These are phyloP conservation scores for Coemansia sp. DNA, from an alignment of 192 early-diverging fungal species.

Conservation along the genomic window DNA sequence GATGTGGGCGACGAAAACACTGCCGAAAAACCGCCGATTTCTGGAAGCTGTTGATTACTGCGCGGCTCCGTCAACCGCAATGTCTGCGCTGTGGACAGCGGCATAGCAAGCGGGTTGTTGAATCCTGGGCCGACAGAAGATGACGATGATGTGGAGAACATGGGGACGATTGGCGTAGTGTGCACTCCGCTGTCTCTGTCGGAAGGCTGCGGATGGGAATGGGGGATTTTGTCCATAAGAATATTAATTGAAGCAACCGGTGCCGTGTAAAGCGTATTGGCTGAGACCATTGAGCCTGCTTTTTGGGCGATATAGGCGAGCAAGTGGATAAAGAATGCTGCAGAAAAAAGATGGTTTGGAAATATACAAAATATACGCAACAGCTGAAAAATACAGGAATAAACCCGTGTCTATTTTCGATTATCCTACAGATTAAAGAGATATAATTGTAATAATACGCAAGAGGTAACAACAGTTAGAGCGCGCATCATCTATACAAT, in stretches of 20 bases:
- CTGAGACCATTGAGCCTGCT: neutral
- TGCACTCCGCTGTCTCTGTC: conserved; percentile 7
- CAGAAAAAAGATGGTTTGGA: neutral
- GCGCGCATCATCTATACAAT: neutral
- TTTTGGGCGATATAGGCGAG: neutral
- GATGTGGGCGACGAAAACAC: conserved; percentile 8
- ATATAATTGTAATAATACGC: conserved; percentile 2
- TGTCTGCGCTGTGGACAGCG: neutral
- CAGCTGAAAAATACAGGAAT: neutral
- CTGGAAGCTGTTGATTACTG: neutral
- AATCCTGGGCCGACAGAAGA: neutral
- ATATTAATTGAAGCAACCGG: conserved; percentile 1
- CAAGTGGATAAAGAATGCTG: neutral
- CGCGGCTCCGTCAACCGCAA: neutral
- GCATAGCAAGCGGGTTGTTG: neutral
- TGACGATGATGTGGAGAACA: neutral
- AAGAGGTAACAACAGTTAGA: neutral
- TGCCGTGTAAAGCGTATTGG: conserved; percentile 6
- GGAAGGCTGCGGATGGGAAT: neutral
- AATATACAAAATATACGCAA: neutral
- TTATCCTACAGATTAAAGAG: conserved; percentile 2
- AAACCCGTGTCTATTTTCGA: conserved; percentile 1
- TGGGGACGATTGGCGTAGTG: neutral
- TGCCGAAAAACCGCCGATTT: neutral
- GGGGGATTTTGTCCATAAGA: conserved; percentile 4